Conservation (phyloP, 2,329 filamentous ascomycete species). For the Zymoseptoria pseudotritici region DNA sequence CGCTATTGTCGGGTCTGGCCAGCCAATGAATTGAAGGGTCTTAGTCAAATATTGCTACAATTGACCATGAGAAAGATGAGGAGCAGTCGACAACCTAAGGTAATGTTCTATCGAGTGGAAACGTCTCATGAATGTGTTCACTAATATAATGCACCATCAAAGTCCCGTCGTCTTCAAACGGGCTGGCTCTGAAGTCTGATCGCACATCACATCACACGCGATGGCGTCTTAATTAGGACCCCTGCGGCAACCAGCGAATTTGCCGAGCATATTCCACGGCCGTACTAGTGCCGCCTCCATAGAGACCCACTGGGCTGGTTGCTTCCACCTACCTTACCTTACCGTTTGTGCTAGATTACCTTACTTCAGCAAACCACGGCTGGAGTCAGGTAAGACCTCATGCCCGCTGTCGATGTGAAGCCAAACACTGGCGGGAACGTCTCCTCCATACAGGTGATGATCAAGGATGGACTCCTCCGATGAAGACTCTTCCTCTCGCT, state of each 20-base stretch:
- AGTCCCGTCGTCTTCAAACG: background rate
- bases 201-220: background rate
- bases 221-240: too few relatives aligned
- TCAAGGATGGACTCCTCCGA: conserved; percentile 7
- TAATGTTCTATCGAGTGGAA: background rate
- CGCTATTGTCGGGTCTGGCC: background rate
- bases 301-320: background rate
- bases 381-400: background rate
- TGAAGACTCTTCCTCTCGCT: conserved; percentile 5
- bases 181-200: too few relatives aligned
- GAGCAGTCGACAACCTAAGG: too few relatives aligned
- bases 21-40: background rate
- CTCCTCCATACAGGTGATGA: background rate
- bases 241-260: background rate
- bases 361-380: background rate
- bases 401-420: background rate
- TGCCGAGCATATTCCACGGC: background rate
- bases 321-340: too few relatives aligned
- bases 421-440: background rate
- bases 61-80: background rate
- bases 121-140: background rate
- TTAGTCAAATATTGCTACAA: background rate
- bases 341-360: too few relatives aligned
- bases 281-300: background rate
- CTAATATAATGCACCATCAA: background rate